Base-by-base conservation (phyloP, 768 basidiomycete species). In the Cytidiella melzeri region DNA sequence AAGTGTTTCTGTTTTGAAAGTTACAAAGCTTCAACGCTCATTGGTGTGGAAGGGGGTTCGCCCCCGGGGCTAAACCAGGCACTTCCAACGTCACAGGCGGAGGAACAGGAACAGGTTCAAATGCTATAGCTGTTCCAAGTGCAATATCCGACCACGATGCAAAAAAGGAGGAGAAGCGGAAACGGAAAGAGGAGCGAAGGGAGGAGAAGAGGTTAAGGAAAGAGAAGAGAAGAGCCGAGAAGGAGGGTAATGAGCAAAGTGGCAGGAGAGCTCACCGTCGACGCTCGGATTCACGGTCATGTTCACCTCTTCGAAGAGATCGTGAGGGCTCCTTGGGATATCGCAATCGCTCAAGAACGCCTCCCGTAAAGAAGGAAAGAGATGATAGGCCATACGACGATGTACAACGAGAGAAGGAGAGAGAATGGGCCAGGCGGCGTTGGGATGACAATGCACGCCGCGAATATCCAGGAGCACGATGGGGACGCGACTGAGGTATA, bases 1-100 rank as follows among this genome's bases (percentile, higher is more conserved):
- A 55, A 41, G 82, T 73, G 27, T 20, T 12, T 27, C 36, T 27
- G 21, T 54, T 18, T 47, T 39, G n/a, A n/a, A n/a, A n/a, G n/a
- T n/a, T n/a, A n/a, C n/a, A n/a, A n/a, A n/a, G n/a, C n/a, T n/a
- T n/a, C n/a, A n/a, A n/a, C n/a, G 21, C 34, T 45, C 12, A 47
- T 41, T 27, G 43, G 25, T 40, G 45, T 18, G 37, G 10, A 59
- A 91, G 88, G 47, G 90, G 90, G 3, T 91, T 87, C 63, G 84
- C 79, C 38, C 79, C 77, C 1, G 61, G 59, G 6, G 36, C 45
- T 3, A 60, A 58, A 30, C 46, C 60, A 1, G 56, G 54, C 15
- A 26, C 25, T 0, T 21, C 60, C 0, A 39, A 45, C 5, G 54
- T 59, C 2, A 34, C 45, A 1, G 52, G 43, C 7, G 57, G 50